Conservation (phyloP, 2,329 filamentous ascomycete species). For the Penicillium decumbens region DNA sequence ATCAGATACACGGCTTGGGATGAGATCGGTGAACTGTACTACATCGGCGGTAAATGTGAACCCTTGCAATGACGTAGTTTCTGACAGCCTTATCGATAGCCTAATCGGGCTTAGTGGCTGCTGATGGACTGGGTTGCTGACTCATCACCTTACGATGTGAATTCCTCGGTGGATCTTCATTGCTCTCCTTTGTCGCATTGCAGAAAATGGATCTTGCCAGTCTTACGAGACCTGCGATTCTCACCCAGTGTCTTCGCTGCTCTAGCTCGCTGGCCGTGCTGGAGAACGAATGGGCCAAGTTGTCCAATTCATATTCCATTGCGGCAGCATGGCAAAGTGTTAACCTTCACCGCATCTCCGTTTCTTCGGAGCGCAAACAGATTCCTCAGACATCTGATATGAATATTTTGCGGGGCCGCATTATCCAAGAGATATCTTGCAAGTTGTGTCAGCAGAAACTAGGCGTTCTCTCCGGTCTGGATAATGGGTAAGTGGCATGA, state of each 20-base stretch:
- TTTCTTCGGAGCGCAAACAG: conserved; percentile 35
- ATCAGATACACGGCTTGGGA: background rate
- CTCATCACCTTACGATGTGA: conserved; percentile 24
- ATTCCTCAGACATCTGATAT: conserved; percentile 37
- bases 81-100: conserved; percentile 19
- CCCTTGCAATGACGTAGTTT: conserved; percentile 13
- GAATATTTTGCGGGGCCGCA: conserved; percentile 32
- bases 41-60: background rate
- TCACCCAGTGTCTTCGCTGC: conserved; percentile 37
- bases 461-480: conserved; percentile 33
- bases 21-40: background rate
- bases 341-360: conserved; percentile 35
- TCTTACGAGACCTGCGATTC: conserved; percentile 36
- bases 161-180: conserved; percentile 13
- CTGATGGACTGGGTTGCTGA: conserved; percentile 24
- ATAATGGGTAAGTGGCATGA: conserved; percentile 32
- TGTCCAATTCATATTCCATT: conserved; percentile 37
- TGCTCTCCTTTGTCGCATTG: conserved; percentile 3
- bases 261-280: conserved; percentile 40
- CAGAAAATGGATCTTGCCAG: conserved; percentile 34
- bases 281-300: conserved; percentile 40
- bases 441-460: conserved; percentile 39
- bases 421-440: conserved; percentile 36
- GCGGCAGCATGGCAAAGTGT: conserved; percentile 38
- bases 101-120: conserved; percentile 16